Evolutionary conservation across 768 basidiomycete genomes (phyloP), one percentile per base, ranked within the genome.

Genomic region (Trametes cubensis): DNA sequence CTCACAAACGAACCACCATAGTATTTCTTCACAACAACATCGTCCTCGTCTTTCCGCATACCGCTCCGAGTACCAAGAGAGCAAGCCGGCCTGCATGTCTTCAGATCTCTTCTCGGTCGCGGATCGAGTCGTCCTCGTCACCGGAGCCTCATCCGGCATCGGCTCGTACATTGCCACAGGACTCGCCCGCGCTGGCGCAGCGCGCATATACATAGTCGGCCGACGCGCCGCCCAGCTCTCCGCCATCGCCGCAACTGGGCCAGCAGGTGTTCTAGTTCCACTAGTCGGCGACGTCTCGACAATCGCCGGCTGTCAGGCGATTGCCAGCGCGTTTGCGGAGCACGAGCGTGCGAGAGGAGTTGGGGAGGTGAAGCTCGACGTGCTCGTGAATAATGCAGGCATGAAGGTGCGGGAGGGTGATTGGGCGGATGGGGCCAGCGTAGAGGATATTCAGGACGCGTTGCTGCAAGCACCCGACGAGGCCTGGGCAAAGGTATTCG

Each of bases 141-240:
- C 68, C 13, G 69, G 69, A 26, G 69, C 68, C 4, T 68, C 68
- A 14, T 67, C 68, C 2, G 69, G 69, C 48, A 59, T 67, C 26
- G 66, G 66, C 26, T 30, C 63, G n/a, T 67, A 65, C 60, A 54
- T 65, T 61, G 61, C 66, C 4, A 23, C 65, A 10, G 66, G 60
- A 1, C 64, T 67, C 61, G 63, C 57, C 7, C 38, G 51, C 17
- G 60, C 54, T 13, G 63, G 63, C 34, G 55, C 52, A 28, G 30
- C 60, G 14, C 66, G 66, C 42, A 58, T 67, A 26, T 67, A 67
- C 53, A 67, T 67, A 54, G 55, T 55, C 18, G 66, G 66, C 6
- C 60, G 66, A 15, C 66, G 66, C 15, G 34, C 28, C 30, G 25
- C 56, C n/a, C 38, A 51, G 26, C 54, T 67, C 42, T 25, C 50